These are phyloP conservation scores for Neonectria sp. DNA, from an alignment of 2,329 filamentous ascomycete species.

Conservation along the genomic window DNA sequence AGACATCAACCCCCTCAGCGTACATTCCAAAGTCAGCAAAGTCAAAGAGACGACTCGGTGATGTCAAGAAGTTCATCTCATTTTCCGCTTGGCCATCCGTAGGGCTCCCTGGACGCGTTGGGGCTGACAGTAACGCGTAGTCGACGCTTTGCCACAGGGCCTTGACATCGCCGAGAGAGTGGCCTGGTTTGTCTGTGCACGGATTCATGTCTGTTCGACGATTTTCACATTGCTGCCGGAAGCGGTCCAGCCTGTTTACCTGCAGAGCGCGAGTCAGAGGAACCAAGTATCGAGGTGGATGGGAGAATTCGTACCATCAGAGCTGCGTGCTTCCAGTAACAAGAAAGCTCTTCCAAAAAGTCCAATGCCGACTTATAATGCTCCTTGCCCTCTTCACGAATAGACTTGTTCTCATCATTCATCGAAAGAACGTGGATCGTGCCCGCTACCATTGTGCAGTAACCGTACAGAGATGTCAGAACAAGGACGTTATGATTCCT, in stretches of 20 bases:
- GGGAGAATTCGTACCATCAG: not conserved
- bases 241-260: slow-evolving; percentile 6
- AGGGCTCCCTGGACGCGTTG: slow-evolving; percentile 4
- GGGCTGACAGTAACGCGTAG: slow-evolving; percentile 5
- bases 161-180: slow-evolving; percentile 1
- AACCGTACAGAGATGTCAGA: slow-evolving; percentile 8
- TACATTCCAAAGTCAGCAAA: slow-evolving; percentile 11
- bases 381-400: slow-evolving; percentile 1
- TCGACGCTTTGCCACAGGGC: slow-evolving; percentile 11
- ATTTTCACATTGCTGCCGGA: not conserved
- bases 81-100: not conserved
- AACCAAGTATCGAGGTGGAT: not conserved
- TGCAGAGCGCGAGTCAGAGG: not conserved
- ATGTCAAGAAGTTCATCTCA: not conserved
- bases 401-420: not conserved
- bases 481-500: slow-evolving; percentile 7
- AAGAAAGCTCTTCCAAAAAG: slow-evolving; percentile 2
- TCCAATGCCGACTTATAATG: slow-evolving; percentile 1
- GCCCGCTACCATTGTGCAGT: slow-evolving; percentile 12
- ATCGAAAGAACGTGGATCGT: slow-evolving; percentile 8
- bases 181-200: not conserved
- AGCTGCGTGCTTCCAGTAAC: slow-evolving; percentile 13
- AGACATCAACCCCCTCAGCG: not conserved
- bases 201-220: slow-evolving; percentile 2
- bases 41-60: slow-evolving; percentile 5